Percentiles rank a stretch among this genome's conserved stretches.
Conservation (phyloP, 1,284 basidiomycete genomes). For the Tylopilus sp. region DNA sequence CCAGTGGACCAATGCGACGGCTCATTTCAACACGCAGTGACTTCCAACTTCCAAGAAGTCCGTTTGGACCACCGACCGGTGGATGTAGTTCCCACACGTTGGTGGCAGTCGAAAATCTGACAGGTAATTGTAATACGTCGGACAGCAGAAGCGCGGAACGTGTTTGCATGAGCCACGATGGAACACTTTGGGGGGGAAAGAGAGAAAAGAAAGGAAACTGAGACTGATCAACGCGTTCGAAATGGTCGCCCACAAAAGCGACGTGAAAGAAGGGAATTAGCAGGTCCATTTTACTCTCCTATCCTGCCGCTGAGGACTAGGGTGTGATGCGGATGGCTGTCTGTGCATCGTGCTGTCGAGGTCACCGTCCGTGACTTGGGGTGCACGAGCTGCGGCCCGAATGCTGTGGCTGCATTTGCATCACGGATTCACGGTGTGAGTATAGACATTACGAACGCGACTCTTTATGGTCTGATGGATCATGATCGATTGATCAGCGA, state of each 20-base stretch:
- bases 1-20: neutral
- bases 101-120: conserved; percentile 16
- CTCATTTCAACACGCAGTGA: neutral
- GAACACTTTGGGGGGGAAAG: neutral
- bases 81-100: conserved; percentile 12
- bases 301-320: neutral
- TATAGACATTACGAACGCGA: neutral
- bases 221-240: conserved; percentile 9
- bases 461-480: neutral
- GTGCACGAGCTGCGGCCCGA: neutral
- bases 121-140: conserved; percentile 14
- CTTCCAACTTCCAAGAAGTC: neutral
- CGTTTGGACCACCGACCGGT: conserved; percentile 10
- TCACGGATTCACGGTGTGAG: neutral
- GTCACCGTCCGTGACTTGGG: neutral
- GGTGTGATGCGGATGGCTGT: neutral
- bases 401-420: conserved; percentile 15
- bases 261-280: neutral
- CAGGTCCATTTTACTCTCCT: neutral
- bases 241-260: conserved; percentile 5
- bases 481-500: neutral
- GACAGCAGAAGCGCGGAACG: conserved; percentile 2
- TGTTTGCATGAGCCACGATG: conserved; percentile 5
- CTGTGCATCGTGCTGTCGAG: neutral
- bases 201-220: neutral